A percentile compares a stretch with the other conserved stretches of the same genome.
These are phyloP conservation scores for Heterobasidion annosum DNA, from an alignment of 1,284 basidiomycete species.

Conservation along the genomic window DNA sequence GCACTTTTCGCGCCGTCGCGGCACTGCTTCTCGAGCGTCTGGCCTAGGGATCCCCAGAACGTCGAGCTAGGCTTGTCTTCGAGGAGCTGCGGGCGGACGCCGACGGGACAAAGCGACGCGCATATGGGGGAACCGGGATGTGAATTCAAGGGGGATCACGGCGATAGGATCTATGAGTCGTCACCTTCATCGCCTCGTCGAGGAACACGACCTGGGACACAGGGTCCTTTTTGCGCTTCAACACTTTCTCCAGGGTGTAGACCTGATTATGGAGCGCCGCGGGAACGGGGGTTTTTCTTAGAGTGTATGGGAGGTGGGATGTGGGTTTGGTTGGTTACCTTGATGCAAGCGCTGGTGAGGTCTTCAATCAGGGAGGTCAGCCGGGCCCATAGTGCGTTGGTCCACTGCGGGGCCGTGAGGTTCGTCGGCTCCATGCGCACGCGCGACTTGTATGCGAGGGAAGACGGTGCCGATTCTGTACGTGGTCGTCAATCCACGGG, in stretches of 20 bases:
- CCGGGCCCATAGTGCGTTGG: conserved; percentile 72
- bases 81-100: conserved; percentile 34
- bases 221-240: conserved; percentile 81
- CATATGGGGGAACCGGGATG: background rate
- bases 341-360: conserved; percentile 85
- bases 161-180: background rate
- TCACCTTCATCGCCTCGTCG: conserved; percentile 85
- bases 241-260: conserved; percentile 90
- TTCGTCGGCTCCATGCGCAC: conserved; percentile 81
- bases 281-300: background rate
- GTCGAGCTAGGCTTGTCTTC: conserved; percentile 86
- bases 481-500: conserved; percentile 2
- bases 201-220: conserved; percentile 74
- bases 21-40: conserved; percentile 72
- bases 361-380: conserved; percentile 83
- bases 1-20: conserved; percentile 70
- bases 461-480: conserved; percentile 30
- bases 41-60: conserved; percentile 84
- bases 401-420: conserved; percentile 75
- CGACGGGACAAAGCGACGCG: too few relatives aligned
- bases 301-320: background rate
- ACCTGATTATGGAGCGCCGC: conserved; percentile 39
- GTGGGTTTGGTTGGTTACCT: conserved; percentile 37
- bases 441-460: conserved; percentile 65
- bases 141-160: too few relatives aligned